These are phyloP conservation scores for Raffaelea ambrosiae DNA, from an alignment of 2,329 filamentous ascomycete species.

Conservation along the genomic window DNA sequence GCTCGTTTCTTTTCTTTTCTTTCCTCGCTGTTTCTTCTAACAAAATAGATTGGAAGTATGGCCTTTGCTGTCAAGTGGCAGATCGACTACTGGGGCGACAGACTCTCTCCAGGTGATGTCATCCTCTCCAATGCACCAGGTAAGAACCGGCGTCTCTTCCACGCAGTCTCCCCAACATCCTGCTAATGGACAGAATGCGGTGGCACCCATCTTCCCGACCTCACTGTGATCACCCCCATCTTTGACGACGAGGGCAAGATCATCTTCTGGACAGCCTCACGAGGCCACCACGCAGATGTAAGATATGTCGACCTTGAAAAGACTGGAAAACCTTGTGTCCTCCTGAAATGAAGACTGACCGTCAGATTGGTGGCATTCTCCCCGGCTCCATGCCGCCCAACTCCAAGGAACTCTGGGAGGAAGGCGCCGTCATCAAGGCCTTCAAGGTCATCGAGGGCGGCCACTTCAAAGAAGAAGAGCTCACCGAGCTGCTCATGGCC, in stretches of 20 bases:
- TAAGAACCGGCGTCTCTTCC: neutral
- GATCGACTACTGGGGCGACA: slow-evolving; percentile 62
- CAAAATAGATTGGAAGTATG: slow-evolving; percentile 72
- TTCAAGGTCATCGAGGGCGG: slow-evolving; percentile 69
- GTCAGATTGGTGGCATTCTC: neutral
- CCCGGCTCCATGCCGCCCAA: slow-evolving; percentile 23
- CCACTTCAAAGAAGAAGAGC: slow-evolving; percentile 67
- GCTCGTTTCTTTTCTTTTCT: no score
- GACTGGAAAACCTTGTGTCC: neutral
- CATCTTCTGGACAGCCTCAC: slow-evolving; percentile 71
- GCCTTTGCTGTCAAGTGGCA: slow-evolving; percentile 71
- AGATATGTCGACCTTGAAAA: neutral
- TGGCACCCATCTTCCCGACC: slow-evolving; percentile 74
- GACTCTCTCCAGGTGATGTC: slow-evolving; percentile 69
- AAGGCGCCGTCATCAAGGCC: slow-evolving; percentile 55
- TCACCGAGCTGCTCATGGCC: slow-evolving; percentile 62
- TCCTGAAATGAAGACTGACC: no score
- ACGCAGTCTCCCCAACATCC: slow-evolving; percentile 15
- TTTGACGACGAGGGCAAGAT: slow-evolving; percentile 60
- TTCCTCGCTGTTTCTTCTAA: slow-evolving; percentile 54
- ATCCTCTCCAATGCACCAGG: neutral
- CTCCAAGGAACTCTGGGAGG: slow-evolving; percentile 54
- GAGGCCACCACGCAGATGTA: slow-evolving; percentile 74
- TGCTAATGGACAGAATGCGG: slow-evolving; percentile 77
- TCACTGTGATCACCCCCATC: slow-evolving; percentile 71